Conservation (phyloP, 2,329 filamentous ascomycete species). For the Trichoderma pleuroti region DNA sequence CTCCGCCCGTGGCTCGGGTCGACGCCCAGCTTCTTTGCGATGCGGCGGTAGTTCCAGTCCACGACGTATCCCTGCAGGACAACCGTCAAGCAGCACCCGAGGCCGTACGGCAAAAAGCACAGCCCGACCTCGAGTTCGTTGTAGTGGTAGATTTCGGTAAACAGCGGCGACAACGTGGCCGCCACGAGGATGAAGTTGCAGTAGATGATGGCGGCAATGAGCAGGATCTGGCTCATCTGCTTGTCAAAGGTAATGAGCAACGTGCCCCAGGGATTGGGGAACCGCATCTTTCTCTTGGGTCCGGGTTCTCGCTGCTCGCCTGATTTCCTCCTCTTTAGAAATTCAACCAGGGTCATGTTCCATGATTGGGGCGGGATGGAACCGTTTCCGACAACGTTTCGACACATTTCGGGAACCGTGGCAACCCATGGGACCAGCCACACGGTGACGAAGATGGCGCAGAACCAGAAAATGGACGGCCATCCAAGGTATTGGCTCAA, state of each 20-base stretch:
- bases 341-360: constrained; percentile 56
- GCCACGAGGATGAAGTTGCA: constrained; percentile 54
- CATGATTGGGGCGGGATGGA: constrained; percentile 54
- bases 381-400: constrained; percentile 61
- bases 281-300: constrained; percentile 42
- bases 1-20: constrained; percentile 57
- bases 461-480: constrained; percentile 68
- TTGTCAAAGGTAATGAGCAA: constrained; percentile 54
- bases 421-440: constrained; percentile 54
- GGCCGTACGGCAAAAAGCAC: constrained; percentile 53
- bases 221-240: constrained; percentile 52
- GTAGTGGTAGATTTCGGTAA: constrained; percentile 50
- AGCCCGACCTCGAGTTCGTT: constrained; percentile 50
- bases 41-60: constrained; percentile 68
- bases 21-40: constrained; percentile 59
- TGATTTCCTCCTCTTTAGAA: constrained; percentile 37
- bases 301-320: constrained; percentile 34
- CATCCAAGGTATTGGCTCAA: constrained; percentile 62
- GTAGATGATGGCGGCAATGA: constrained; percentile 53
- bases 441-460: constrained; percentile 50
- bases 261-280: constrained; percentile 57
- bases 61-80: constrained; percentile 55
- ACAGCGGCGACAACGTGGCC: constrained; percentile 50
- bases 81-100: constrained; percentile 47
- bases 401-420: constrained; percentile 57